Percentiles rank a stretch among this genome's conserved stretches.
phyloP scores from a whole-genome alignment of 1,284 basidiomycete species.

The Blastosporella zonata region DNA sequence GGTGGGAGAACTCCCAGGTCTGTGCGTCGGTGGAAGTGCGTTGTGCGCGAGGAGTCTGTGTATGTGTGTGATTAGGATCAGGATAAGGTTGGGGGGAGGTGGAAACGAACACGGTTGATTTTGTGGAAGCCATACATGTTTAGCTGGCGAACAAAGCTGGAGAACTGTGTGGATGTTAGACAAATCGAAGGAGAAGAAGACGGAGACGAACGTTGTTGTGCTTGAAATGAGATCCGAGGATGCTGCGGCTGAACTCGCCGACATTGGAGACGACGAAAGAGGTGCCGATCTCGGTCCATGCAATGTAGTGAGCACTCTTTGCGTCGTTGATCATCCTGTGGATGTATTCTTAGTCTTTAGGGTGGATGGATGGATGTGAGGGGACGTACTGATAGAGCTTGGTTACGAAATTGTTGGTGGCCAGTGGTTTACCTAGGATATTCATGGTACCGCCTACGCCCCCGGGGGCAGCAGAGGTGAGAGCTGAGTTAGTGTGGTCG shows the following conservation, averaged over 20 bases:
- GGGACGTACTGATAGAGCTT: constrained; percentile 75
- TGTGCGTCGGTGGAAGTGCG: constrained; percentile 76
- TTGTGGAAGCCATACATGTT: constrained; percentile 92
- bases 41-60: constrained; percentile 79
- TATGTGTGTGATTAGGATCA: background rate
- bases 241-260: constrained; percentile 78
- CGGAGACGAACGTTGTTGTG: constrained; percentile 67
- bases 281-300: constrained; percentile 76
- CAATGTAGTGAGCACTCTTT: constrained; percentile 73
- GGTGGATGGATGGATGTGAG: background rate
- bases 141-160: constrained; percentile 84
- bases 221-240: constrained; percentile 79
- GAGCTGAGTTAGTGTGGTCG: constrained; percentile 17
- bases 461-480: constrained; percentile 18
- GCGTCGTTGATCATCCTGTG: constrained; percentile 78
- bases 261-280: constrained; percentile 82
- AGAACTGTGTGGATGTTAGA: constrained; percentile 52
- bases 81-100: background rate
- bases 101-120: constrained; percentile 66
- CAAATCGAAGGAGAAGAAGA: constrained; percentile 4
- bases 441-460: constrained; percentile 43
- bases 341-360: background rate
- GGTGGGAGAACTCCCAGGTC: constrained; percentile 88
- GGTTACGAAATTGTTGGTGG: constrained; percentile 79
- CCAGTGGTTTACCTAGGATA: constrained; percentile 60